phyloP scores from a whole-genome alignment of 148 eudicot species.

The Rhododendron ferrugineum region DNA sequence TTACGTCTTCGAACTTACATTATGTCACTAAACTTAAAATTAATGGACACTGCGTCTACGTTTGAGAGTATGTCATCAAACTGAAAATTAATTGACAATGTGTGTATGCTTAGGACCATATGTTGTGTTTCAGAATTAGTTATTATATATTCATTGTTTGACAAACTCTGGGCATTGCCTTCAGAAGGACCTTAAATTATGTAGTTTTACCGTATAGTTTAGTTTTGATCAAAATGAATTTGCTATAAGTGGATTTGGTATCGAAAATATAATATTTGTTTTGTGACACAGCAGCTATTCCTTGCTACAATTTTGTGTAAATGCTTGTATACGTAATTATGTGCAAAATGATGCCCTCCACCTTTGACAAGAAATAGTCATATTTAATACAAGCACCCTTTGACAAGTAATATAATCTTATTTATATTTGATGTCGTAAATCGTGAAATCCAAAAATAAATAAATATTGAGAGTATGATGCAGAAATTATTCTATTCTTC shows the following conservation, averaged over 20 bases:
- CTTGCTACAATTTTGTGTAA: not conserved
- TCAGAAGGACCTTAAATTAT: no score
- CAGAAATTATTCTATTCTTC: not conserved
- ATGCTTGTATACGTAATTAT: not conserved
- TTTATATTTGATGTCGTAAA: no score
- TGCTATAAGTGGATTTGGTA: no score
- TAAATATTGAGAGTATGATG: no score
- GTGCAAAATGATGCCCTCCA: not conserved
- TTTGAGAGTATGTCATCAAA: not conserved
- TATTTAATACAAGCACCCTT: not conserved
- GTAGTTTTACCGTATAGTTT: no score
- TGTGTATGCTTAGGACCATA: not conserved
- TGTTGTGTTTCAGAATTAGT: not conserved
- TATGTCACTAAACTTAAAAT: not conserved
- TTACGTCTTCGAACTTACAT: not conserved
- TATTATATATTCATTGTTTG: not conserved
- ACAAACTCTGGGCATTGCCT: not conserved
- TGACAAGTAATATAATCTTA: not conserved
- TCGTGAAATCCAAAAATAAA: no score
- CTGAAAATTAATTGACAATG: not conserved
- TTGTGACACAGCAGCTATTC: not conserved
- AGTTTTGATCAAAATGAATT: no score
- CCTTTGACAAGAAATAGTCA: not conserved
- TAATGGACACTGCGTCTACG: not conserved
- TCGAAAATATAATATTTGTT: not conserved